Base-by-base conservation (phyloP, 176 grass and related monocot species). In the Triticum turgidum region DNA sequence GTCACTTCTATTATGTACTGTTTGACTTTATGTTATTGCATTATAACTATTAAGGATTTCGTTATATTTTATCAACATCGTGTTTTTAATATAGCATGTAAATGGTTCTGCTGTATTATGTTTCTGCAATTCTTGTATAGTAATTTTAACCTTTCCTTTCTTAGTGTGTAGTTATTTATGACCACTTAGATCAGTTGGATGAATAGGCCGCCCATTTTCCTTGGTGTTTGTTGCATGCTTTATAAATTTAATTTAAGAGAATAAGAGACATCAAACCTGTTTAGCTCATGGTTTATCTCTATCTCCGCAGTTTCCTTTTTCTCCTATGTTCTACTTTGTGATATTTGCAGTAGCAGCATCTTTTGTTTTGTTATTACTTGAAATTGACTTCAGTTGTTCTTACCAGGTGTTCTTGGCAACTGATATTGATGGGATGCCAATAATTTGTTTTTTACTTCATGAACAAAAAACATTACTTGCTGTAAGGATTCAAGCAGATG, bases 341-440 rank as follows among this genome's bases (percentile, higher is more conserved):
- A 25, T 77, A 54, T 37, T 82, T 70, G 58, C 74, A 27, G n/a
- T 47, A 77, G 37, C 20, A 69, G 45, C 25, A 77, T 82, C 33
- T 51, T 58, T 68, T 63, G 38, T 72, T 13, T 80, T 73, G 71
- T 45, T 54, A 77, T 29, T 83, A 91, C 54, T 21, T 59, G 65
- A 66, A 77, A 49, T 30, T 89, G 79, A 86, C 61, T 79, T 61
- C 44, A 67, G 67, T 39, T 82, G 45, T 72, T 65, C 79, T 63
- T 45, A 78, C 82, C 89, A 98, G 96, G 93, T 95, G 74, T 98
- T 98, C 84, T 82, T 95, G 89, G 87, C 91, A 70, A 95, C 91
- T 81, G 96, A 98, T 94, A 94, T 95, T 67, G 96, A 98, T 89
- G 96, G 89, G 71, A 74, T 83, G 56, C 90, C 93, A 67, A 87